These are phyloP conservation scores for Amanita subjunquillea DNA, from an alignment of 768 basidiomycete species.

Conservation along the genomic window DNA sequence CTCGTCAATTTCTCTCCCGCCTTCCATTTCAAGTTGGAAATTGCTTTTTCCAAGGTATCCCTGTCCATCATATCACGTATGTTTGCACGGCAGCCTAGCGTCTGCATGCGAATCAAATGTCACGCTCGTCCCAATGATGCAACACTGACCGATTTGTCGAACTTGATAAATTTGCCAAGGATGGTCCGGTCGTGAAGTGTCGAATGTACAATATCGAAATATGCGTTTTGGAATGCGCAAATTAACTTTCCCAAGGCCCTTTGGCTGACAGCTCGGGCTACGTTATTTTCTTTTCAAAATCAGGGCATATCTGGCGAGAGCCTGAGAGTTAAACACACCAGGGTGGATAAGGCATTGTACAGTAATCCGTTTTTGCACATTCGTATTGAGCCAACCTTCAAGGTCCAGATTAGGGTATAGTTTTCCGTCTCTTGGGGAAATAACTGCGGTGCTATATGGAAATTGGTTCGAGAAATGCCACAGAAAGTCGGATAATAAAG, in stretches of 20 bases:
- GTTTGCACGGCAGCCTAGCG: not conserved
- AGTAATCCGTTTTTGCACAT: constrained; percentile 17
- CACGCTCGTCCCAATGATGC: not conserved
- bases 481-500: constrained; percentile 54
- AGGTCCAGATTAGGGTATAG: constrained; percentile 22
- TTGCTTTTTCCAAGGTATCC: not conserved
- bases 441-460: constrained; percentile 27
- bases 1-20: not conserved
- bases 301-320: not conserved
- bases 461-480: constrained; percentile 48
- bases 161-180: constrained; percentile 16
- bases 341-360: constrained; percentile 34
- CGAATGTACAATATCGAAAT: constrained; percentile 13
- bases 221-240: constrained; percentile 24
- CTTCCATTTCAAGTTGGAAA: not conserved
- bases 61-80: not conserved
- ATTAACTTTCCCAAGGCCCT: constrained; percentile 17
- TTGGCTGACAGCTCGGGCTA: constrained; percentile 23
- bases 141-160: constrained; percentile 8
- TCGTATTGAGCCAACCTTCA: constrained; percentile 20
- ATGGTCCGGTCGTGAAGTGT: constrained; percentile 10
- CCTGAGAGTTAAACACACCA: constrained; percentile 16
- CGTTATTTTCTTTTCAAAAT: constrained; percentile 24
- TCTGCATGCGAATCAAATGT: not conserved
- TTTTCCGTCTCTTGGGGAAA: constrained; percentile 25